Percentiles rank a stretch among this genome's conserved stretches.
These are phyloP conservation scores for Brassica incana DNA, from an alignment of 345 rosid species.

Conservation along the genomic window DNA sequence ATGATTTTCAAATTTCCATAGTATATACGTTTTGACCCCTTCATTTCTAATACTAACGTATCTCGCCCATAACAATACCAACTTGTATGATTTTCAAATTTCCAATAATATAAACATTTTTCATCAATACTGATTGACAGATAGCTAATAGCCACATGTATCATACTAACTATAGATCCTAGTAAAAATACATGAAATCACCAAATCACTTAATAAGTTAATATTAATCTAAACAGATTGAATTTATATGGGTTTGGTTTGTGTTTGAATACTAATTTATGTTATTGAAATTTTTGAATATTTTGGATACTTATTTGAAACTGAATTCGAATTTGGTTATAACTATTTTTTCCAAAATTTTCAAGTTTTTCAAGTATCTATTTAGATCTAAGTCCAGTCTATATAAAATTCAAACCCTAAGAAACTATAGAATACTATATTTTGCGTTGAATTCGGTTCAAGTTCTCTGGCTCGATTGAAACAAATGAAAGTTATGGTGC, in stretches of 20 bases:
- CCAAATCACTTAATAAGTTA: not conserved
- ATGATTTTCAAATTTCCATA: not conserved
- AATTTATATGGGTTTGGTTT: too few species aligned
- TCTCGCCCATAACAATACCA: not conserved
- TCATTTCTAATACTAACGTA: not conserved
- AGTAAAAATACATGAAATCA: not conserved
- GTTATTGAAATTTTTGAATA: too few species aligned
- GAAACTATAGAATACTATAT: too few species aligned
- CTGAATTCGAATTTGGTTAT: too few species aligned
- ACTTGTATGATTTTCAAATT: not conserved
- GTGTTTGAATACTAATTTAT: too few species aligned
- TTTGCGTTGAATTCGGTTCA: too few species aligned
- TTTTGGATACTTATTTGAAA: too few species aligned
- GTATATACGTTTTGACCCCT: not conserved
- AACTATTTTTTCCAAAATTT: too few species aligned
- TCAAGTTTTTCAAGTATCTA: too few species aligned
- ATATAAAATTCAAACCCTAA: too few species aligned
- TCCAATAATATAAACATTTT: not conserved
- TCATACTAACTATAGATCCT: not conserved
- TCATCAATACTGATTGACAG: not conserved
- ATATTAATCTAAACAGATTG: too few species aligned
- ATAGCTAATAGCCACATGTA: not conserved
- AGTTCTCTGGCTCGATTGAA: not conserved
- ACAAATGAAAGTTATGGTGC: not conserved
- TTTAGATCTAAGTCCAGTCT: too few species aligned